Evolutionary conservation across 2,329 filamentous ascomycete species (phyloP), one percentile per base, ranked within the genome.

Genomic region (Emergomyces orientalis): DNA sequence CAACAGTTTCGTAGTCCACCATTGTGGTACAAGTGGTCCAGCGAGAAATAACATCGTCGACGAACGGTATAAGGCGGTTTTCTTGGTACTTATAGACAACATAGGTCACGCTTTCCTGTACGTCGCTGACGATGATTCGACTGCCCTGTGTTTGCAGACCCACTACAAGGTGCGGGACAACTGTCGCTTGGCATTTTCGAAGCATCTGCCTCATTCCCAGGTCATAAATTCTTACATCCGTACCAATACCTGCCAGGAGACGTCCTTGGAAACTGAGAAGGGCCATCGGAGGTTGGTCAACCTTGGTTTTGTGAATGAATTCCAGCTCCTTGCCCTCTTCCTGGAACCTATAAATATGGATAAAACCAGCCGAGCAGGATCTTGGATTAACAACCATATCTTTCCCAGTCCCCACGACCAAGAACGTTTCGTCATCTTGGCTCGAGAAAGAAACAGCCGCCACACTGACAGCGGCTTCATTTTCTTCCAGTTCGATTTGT

Each of bases 1-100:
- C 92, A 30, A 90, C 86, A 0, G 94, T 96, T 74, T 99, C 94
- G 75, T 99, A 99, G 76, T 99, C 94, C 1, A 97, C 87, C 91
- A 99, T 96, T 2, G 91, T 84, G 0, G 89, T 88, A 68, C 89
- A 89, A 0, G 91, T 96, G 1, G 91, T 96, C 90, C 92, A 97
- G 39, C 94, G 86, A 59, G 91, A 83, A 65, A 97, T 84, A 7
- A 87, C 88, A 73, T 99, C 94, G 72, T 99, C 94, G 22, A 85
- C 90, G 71, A 99, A 99, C 0, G 93, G 89, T 64, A 99, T 95
- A 57, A 99, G 81, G 69, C 88, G 89, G 76, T 97, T 97, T 68
- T 91, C 89, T 67, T 91, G 86, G 52, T 88, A 87, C 75, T 99
- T 97, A 81, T 96, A 97, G 30, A 95, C 92, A 14, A 95, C 89